These are phyloP conservation scores for Austroboletus niveus DNA, from an alignment of 1,284 basidiomycete genomes.

Conservation along the genomic window DNA sequence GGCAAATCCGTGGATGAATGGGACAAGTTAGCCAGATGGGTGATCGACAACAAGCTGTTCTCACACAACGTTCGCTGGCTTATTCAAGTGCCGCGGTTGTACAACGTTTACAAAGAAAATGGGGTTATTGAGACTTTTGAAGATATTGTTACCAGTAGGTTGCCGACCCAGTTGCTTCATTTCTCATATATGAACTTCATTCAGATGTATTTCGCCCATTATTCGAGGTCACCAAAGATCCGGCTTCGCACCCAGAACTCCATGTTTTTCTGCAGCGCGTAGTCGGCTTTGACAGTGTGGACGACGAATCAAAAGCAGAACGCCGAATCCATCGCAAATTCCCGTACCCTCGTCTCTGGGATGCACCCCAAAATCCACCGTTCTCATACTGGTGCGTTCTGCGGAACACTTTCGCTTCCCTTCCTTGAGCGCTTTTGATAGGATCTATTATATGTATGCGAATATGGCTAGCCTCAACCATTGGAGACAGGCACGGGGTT, in stretches of 20 bases:
- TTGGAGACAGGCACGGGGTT: conserved; percentile 85
- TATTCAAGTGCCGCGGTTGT: conserved; percentile 93
- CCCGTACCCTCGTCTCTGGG: conserved; percentile 91
- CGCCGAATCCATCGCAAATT: conserved; percentile 93
- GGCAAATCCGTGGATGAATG: conserved; percentile 82
- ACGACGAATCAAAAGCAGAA: conserved; percentile 97
- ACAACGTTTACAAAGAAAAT: conserved; percentile 93
- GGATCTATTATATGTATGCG: conserved; percentile 98
- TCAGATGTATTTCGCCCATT: conserved; percentile 91
- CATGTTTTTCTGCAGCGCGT: conserved; percentile 97
- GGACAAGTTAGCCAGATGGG: conserved; percentile 99
- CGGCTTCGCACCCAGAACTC: conserved; percentile 86
- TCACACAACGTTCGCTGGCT: conserved; percentile 99
- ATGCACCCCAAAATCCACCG: conserved; percentile 86
- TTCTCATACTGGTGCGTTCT: conserved; percentile 85
- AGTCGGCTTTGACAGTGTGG: conserved; percentile 95
- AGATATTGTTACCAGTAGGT: conserved; percentile 86
- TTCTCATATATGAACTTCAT: conserved; percentile 3
- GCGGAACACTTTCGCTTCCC: neutral
- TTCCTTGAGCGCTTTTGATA: conserved; percentile 28
- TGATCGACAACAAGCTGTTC: conserved; percentile 89
- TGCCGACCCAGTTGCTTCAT: neutral
- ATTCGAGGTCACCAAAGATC: conserved; percentile 96
- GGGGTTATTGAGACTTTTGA: conserved; percentile 88
- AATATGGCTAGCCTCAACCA: conserved; percentile 95